A percentile compares a stretch with the other conserved stretches of the same genome.
Conservation (phyloP, 2,329 filamentous ascomycete species). For the Diaporthe sp. region DNA sequence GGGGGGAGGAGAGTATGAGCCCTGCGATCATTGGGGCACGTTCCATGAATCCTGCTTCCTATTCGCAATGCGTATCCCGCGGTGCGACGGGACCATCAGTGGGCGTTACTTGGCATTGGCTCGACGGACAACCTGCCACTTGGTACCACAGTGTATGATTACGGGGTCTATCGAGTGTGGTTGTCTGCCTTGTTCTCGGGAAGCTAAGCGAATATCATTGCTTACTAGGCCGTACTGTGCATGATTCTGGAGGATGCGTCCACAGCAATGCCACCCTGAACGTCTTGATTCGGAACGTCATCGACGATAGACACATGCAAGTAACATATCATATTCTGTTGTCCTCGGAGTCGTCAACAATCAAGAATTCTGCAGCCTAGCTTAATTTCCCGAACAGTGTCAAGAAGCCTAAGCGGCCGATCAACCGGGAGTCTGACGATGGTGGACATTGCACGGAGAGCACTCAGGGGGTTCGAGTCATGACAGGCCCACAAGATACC, state of each 20-base stretch:
- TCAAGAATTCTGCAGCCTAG: conserved; percentile 19
- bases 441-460: neutral
- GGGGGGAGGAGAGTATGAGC: conserved; percentile 36
- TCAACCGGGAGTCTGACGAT: conserved; percentile 14
- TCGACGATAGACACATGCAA: neutral
- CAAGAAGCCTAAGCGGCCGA: conserved; percentile 8
- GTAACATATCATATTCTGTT: conserved; percentile 4
- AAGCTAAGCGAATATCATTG: neutral
- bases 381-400: conserved; percentile 20
- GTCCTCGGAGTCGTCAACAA: neutral
- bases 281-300: neutral
- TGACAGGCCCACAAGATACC: conserved; percentile 13
- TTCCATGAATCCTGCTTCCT: neutral
- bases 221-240: neutral
- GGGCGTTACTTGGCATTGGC: neutral
- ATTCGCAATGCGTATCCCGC: neutral
- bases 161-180: neutral
- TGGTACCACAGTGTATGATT: neutral
- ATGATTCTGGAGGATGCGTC: too few relatives aligned
- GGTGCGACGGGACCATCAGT: neutral
- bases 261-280: neutral
- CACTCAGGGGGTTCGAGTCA: conserved; percentile 22
- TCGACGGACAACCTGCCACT: neutral
- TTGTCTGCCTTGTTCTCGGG: neutral
- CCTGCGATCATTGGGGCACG: neutral